Base-by-base conservation (phyloP, 345 rosid species). In the Leavenworthia alabamica region DNA sequence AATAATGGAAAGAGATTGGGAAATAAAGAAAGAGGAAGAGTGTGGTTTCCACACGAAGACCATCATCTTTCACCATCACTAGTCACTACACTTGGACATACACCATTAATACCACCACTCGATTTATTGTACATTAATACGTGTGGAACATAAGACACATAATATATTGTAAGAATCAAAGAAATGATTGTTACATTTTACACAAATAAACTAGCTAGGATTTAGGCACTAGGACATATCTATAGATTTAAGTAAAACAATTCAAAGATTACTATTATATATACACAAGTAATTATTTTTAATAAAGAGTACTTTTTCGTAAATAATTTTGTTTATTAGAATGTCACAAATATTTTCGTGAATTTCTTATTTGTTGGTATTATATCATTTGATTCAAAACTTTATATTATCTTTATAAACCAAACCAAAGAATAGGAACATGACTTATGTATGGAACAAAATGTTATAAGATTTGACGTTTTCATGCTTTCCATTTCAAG, bases 41-140 rank as follows among this genome's bases (percentile, higher is more conserved):
- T 71, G 71, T 71, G 75, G 75, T 50, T 71, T 59, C 66, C 75
- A 71, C 70, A 71, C 75, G 75, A 43, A 57, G 60, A 57, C 61
- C 75, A 71, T 66, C 60, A 71, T 48, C 64, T 55, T 56, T 64
- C 75, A 55, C 19, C 68, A 70, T 70, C 74, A 62, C 16, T 69
- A 37, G 68, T n/a, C 68, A 70, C 63, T 68, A 46, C 68, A 62
- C 68, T 70, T 62, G 58, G 49, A 20, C 69, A 40, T 62, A 39
- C 64, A 11, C 58, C 67, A 51, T 46, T 47, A 68, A 29, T 58
- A 10, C 51, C 67, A 43, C 49, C 56, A 69, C 56, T 60, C 55
- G 26, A 19, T 6, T 32, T 17, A 28, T 44, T 11, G 23, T 14
- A 26, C 8, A 10, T 32, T 20, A 11, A 19, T n/a, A n/a, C n/a